Percentiles rank a stretch among this genome's conserved stretches.
These are phyloP conservation scores for Naegleria gruberi DNA, from an alignment of 208 protist genomes.

Conservation along the genomic window DNA sequence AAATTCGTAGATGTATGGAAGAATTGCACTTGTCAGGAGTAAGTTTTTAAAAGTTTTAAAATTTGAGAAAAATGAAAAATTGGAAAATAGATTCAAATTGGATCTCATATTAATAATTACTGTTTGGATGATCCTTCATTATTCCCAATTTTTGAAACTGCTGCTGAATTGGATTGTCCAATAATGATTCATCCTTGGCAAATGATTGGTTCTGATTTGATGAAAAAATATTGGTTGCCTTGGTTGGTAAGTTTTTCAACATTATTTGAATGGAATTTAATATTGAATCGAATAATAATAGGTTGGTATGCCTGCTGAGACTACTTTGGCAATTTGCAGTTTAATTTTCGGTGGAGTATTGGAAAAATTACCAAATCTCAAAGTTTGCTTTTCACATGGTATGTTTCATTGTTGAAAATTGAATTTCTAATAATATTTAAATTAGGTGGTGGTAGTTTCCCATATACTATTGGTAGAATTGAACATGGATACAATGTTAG, in stretches of 20 bases:
- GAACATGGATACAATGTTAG: constrained; percentile 54
- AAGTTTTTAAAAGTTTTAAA: not conserved
- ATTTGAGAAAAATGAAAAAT: no score
- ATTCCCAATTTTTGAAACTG: constrained; percentile 58
- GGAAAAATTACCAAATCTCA: constrained; percentile 46
- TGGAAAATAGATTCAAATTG: constrained; percentile 55
- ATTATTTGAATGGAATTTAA: no score
- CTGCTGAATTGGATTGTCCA: constrained; percentile 41
- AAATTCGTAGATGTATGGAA: constrained; percentile 47
- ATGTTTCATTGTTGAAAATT: not conserved
- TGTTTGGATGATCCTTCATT: constrained; percentile 54
- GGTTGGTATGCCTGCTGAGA: constrained; percentile 71
- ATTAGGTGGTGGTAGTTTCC: constrained; percentile 65
- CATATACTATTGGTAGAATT: constrained; percentile 53
- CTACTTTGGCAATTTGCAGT: constrained; percentile 55
- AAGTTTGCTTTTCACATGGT: constrained; percentile 50
- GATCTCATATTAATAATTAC: constrained; percentile 58
- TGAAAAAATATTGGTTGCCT: constrained; percentile 66
- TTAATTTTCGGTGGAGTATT: constrained; percentile 67
- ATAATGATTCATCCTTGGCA: constrained; percentile 75
- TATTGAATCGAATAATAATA: no score
- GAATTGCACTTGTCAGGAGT: constrained; percentile 59
- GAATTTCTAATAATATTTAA: not conserved
- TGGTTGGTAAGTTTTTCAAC: no score
- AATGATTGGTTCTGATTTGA: constrained; percentile 51